phyloP scores from a whole-genome alignment of 352 stramenopile species.

The Pythium biforme region DNA sequence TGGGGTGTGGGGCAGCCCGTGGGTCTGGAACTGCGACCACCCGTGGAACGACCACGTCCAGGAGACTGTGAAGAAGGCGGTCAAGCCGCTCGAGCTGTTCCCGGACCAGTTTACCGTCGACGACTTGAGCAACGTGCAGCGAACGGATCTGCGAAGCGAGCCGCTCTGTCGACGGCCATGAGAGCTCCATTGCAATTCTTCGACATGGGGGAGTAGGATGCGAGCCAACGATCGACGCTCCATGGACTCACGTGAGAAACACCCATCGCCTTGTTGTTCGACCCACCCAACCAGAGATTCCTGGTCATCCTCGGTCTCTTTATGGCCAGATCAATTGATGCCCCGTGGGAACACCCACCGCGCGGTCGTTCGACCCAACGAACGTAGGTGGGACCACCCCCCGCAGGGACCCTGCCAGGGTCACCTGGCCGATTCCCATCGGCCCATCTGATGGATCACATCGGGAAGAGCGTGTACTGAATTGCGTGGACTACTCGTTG shows the following conservation, averaged over 20 bases:
- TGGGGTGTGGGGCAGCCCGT: slow-evolving; percentile 38
- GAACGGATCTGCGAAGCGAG: slow-evolving; percentile 54
- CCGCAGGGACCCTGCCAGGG: no score
- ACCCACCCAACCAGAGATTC: no score
- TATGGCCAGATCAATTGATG: no score
- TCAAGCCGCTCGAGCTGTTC: slow-evolving; percentile 44
- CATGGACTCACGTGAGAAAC: no score
- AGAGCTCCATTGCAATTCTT: not conserved
- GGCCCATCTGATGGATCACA: slow-evolving; percentile 9
- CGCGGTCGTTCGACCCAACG: no score
- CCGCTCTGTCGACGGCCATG: slow-evolving; percentile 29
- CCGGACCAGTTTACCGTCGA: slow-evolving; percentile 35
- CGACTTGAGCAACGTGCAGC: slow-evolving; percentile 57
- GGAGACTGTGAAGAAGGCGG: slow-evolving; percentile 50
- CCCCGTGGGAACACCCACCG: no score
- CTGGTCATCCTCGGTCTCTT: no score
- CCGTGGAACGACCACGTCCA: slow-evolving; percentile 57
- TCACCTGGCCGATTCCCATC: not conserved
- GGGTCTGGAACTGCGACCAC: slow-evolving; percentile 84
- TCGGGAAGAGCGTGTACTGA: no score
- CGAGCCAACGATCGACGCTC: not conserved
- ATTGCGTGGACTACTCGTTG: no score
- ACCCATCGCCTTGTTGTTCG: slow-evolving; percentile 1
- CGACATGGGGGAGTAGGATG: no score
- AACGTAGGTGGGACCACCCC: no score